Conservation (phyloP, 495 filamentous ascomycete species). For the Aspergillus wentii region DNA sequence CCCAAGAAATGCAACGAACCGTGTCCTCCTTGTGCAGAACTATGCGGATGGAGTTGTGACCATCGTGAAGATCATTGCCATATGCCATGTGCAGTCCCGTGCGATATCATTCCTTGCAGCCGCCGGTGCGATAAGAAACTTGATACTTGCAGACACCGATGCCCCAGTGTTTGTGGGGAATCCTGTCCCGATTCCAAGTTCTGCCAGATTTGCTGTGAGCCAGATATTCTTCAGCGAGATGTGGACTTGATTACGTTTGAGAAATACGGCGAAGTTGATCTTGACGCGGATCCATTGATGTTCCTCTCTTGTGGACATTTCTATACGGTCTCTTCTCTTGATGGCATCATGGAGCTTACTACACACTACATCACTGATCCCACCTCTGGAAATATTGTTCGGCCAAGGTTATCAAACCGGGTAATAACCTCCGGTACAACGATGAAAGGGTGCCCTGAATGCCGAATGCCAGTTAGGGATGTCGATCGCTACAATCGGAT, state of each 20-base stretch:
- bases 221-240: constrained; percentile 8
- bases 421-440: not conserved
- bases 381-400: not conserved
- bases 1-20: constrained; percentile 55
- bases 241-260: constrained; percentile 48
- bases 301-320: constrained; percentile 60
- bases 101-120: constrained; percentile 62
- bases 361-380: constrained; percentile 39
- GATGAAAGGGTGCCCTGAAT: constrained; percentile 9
- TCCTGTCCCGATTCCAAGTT: constrained; percentile 43
- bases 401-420: constrained; percentile 1
- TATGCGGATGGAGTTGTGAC: constrained; percentile 51
- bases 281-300: constrained; percentile 50
- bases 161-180: constrained; percentile 60
- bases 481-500: constrained; percentile 12
- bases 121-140: constrained; percentile 56
- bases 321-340: constrained; percentile 51
- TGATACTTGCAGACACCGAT: constrained; percentile 64
- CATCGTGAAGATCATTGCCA: constrained; percentile 51
- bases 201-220: constrained; percentile 48
- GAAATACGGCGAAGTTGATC: constrained; percentile 48
- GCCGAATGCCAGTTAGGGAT: constrained; percentile 8
- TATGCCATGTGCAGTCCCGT: constrained; percentile 62
- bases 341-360: constrained; percentile 53
- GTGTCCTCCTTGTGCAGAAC: constrained; percentile 59